Evolutionary conservation across 495 filamentous ascomycete species (phyloP), one percentile per base, ranked within the genome.

Genomic region (Penicillium maclennaniae): DNA sequence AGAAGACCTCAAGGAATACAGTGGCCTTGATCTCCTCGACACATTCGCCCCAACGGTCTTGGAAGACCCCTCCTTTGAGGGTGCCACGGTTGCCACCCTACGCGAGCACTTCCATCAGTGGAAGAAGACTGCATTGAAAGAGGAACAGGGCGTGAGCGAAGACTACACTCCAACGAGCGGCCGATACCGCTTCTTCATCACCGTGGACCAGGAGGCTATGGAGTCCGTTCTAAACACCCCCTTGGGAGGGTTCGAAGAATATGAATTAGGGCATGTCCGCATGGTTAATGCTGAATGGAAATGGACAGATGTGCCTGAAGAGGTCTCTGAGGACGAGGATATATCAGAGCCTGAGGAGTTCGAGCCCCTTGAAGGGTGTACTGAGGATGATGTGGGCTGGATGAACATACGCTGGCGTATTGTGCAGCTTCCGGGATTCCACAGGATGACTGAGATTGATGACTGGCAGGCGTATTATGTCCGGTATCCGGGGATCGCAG

Each of bases 11-110:
- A 43, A 61, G 42, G 46, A 46, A 26, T 46, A 55, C 36, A 62
- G 61, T 40, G 68, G 66, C 14, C 56, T 58, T 10, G 67, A 69
- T 43, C 38, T 71, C 31, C 52, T 71, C 40, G 65, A 61, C 8
- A 55, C 16, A 26, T 63, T 71, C 41, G 54, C 43, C n/a, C 62
- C 59, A 43, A 66, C 60, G 19, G 59, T 68, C 16, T 49, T 69
- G 12, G 62, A 66, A 45, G 67, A 69, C 44, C 43, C 40, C n/a
- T 47, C 54, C 19, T 67, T 72, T 46, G 59, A 69, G 43, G 63
- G 59, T 16, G 60, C 56, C 12, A 58, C 50, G n/a, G 53, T 62
- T 10, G 41, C 42, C 27, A 31, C 45, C 17, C 43, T 72, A 12
- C 65, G 67, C 41, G 45, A 59, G 17, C 56, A 68, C 51, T 72